phyloP scores from a whole-genome alignment of 768 basidiomycete genomes.

The Kwoniella pini region DNA sequence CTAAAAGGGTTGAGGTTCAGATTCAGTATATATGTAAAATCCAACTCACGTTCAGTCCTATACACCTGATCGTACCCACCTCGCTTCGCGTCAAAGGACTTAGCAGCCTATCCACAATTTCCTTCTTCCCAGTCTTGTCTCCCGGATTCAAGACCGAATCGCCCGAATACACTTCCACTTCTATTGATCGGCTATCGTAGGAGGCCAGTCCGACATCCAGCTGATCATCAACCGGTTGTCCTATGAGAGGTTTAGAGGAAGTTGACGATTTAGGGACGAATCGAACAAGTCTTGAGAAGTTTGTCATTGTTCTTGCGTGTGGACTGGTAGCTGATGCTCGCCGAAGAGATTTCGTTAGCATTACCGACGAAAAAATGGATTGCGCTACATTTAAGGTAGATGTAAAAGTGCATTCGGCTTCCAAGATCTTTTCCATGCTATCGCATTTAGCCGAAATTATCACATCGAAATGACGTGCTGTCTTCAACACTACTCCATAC shows the following conservation, averaged over 20 bases:
- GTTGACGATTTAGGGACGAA: constrained; percentile 33
- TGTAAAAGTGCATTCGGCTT: too few species aligned
- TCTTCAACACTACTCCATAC: too few species aligned
- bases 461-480: too few species aligned
- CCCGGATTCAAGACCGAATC: constrained; percentile 43
- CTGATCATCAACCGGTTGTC: constrained; percentile 43
- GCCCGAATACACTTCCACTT: constrained; percentile 49
- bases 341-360: too few species aligned
- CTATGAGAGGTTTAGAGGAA: constrained; percentile 35
- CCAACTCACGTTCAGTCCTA: constrained; percentile 54
- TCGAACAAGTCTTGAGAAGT: constrained; percentile 42
- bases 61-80: constrained; percentile 54
- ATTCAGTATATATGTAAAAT: too few species aligned
- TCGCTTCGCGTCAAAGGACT: constrained; percentile 45
- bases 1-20: too few species aligned
- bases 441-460: too few species aligned
- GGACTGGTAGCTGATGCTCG: too few species aligned
- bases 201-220: constrained; percentile 54
- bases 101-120: constrained; percentile 40
- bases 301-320: constrained; percentile 7
- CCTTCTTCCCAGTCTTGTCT: constrained; percentile 37
- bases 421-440: too few species aligned
- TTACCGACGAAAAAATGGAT: too few species aligned
- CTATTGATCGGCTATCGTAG: constrained; percentile 35
- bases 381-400: too few species aligned